These are phyloP conservation scores for Phlyctochytrium planicorne DNA, from an alignment of 192 early-diverging fungal species.

Conservation along the genomic window DNA sequence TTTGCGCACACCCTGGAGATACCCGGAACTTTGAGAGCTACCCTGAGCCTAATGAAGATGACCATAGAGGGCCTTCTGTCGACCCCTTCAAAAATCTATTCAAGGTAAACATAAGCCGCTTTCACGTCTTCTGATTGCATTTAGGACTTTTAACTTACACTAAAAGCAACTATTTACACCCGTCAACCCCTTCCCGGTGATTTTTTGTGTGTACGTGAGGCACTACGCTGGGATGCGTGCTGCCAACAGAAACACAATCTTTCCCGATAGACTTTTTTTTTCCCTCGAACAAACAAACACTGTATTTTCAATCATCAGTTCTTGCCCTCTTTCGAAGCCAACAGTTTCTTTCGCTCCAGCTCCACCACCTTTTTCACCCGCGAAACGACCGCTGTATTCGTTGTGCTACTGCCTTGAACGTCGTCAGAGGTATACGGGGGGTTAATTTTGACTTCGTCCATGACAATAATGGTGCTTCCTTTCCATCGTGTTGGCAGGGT, in stretches of 20 bases:
- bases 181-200: too few species aligned
- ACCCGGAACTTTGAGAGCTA: slow-evolving; percentile 98
- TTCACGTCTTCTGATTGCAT: background rate
- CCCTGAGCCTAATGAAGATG: slow-evolving; percentile 75
- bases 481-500: slow-evolving; percentile 50
- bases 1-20: slow-evolving; percentile 85
- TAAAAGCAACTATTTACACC: too few species aligned
- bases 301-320: background rate
- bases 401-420: slow-evolving; percentile 21
- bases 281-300: background rate
- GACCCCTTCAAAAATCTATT: slow-evolving; percentile 86
- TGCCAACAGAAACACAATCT: background rate
- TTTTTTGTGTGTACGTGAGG: background rate
- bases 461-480: slow-evolving; percentile 42
- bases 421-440: slow-evolving; percentile 41
- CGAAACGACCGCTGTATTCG: slow-evolving; percentile 13
- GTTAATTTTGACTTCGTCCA: slow-evolving; percentile 49
- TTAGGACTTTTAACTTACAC: slow-evolving; percentile 31
- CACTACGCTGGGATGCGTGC: too few species aligned
- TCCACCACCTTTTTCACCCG: slow-evolving; percentile 46
- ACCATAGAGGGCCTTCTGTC: slow-evolving; percentile 44
- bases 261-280: background rate
- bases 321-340: background rate
- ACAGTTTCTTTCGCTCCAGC: slow-evolving; percentile 21
- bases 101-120: slow-evolving; percentile 13